Conservation (phyloP, 345 rosid genomes). For the Camelina hispida region DNA sequence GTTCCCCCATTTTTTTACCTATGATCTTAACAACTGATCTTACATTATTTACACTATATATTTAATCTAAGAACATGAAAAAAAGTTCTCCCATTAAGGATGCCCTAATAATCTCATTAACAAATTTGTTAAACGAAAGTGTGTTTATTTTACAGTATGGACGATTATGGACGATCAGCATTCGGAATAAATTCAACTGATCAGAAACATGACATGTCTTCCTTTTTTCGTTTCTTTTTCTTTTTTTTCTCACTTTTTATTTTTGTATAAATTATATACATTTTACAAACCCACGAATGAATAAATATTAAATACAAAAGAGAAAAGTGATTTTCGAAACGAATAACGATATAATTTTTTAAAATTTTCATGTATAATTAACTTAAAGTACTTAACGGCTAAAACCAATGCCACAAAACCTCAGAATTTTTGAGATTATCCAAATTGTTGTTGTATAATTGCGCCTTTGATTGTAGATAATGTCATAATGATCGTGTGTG, state of each 20-base stretch:
- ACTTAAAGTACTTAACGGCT: too few species aligned
- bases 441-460: background rate
- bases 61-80: too few species aligned
- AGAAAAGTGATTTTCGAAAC: background rate
- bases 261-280: background rate
- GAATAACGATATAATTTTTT: background rate
- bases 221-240: too few species aligned
- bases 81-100: too few species aligned
- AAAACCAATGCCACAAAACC: too few species aligned
- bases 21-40: too few species aligned
- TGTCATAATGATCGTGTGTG: background rate
- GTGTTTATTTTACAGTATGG: background rate
- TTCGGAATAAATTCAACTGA: background rate
- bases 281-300: background rate
- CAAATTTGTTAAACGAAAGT: background rate
- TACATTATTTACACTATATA: too few species aligned
- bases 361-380: too few species aligned
- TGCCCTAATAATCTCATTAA: slow-evolving; percentile 3
- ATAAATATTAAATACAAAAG: background rate
- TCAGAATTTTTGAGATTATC: background rate
- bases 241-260: background rate
- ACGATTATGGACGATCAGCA: background rate
- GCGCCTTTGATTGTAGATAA: slow-evolving; percentile 1
- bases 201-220: background rate
- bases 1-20: too few species aligned